Evolutionary conservation across 208 protist genomes (phyloP), one percentile per base, ranked within the genome.

Genomic region (Borovskyia barvae): DNA sequence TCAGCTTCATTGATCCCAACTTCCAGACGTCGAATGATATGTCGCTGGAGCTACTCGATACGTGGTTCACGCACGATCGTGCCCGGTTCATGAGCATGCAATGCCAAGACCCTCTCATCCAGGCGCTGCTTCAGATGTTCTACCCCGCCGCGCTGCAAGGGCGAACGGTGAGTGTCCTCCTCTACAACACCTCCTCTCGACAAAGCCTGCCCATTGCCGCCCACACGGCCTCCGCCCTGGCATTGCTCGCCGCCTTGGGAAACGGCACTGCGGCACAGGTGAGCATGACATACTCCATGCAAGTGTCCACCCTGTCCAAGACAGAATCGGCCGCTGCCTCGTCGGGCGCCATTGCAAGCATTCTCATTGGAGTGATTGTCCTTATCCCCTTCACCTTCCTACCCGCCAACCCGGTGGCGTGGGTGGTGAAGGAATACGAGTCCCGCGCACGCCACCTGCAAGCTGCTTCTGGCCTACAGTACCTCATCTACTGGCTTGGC

Each of bases 381-480:
- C 69, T 90, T 28, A 80, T 90, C 50, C 87, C 84, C 19, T 83
- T 91, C 56, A 74, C 76, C 28, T 84, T 89, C 36, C 57, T 92
- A 14, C 82, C 84, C 4, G 70, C 84, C 4, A 90, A 68, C 63
- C 64, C 70, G 30, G 75, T 94, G 3, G 71, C 57, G 24, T 92
- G 80, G 72, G 57, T 94, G 1, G 83, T 91, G 41, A 88, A 82
- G 65, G 88, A 94, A 63, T 74, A 82, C 14, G 69, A 91, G 57
- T 76, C 56, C 45, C 82, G 75, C 35, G 64, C 85, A 7, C 75
- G 72, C 24, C 88, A 95, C 66, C 57, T 95, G 54, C 88, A 95
- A 70, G 75, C 50, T 19, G 51, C 89, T n/a, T 82, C 81, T n/a
- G 85, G 89, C 22, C 59, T 94, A 26, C 46, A 45, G 42, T 72